A percentile compares a stretch with the other conserved stretches of the same genome.
phyloP scores from a whole-genome alignment of 1,284 basidiomycete species.

The Taiwanofungus camphoratus region DNA sequence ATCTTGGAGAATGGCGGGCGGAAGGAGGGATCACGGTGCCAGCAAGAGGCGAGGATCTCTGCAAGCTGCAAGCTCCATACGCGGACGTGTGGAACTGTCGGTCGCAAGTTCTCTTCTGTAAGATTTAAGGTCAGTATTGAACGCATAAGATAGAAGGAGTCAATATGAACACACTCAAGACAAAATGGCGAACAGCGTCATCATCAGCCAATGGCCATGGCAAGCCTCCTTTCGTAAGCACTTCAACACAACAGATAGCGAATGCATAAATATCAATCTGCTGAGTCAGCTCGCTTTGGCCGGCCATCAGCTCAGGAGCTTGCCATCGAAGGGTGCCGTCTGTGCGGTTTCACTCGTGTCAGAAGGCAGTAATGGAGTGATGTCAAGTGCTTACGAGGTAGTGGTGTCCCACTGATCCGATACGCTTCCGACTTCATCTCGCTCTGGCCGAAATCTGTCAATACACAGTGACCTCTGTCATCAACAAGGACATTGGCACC shows the following conservation, averaged over 20 bases:
- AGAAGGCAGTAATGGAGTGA: neutral
- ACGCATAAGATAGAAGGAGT: too few relatives aligned
- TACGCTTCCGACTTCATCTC: constrained; percentile 70
- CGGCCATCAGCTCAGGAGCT: constrained; percentile 65
- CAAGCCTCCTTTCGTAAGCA: constrained; percentile 54
- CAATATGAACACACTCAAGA: constrained; percentile 44
- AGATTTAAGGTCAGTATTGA: neutral
- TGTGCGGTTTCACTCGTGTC: constrained; percentile 18
- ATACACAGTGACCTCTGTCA: constrained; percentile 57
- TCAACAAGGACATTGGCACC: constrained; percentile 71
- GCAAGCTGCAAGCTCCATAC: constrained; percentile 27
- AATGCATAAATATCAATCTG: constrained; percentile 71
- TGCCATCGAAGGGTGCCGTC: constrained; percentile 67
- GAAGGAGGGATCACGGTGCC: constrained; percentile 38
- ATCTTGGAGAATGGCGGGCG: constrained; percentile 48
- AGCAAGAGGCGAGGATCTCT: constrained; percentile 41
- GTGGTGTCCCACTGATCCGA: constrained; percentile 46
- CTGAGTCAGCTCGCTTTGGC: constrained; percentile 43
- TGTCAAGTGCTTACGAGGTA: constrained; percentile 42
- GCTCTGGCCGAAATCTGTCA: constrained; percentile 76
- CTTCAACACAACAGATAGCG: constrained; percentile 66
- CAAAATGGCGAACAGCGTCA: constrained; percentile 48
- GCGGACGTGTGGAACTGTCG: constrained; percentile 38
- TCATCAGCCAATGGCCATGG: constrained; percentile 63
- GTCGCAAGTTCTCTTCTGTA: constrained; percentile 51